Evolutionary conservation across 331 rosid genomes (phyloP).

Genomic region (Malus hybrid): DNA sequence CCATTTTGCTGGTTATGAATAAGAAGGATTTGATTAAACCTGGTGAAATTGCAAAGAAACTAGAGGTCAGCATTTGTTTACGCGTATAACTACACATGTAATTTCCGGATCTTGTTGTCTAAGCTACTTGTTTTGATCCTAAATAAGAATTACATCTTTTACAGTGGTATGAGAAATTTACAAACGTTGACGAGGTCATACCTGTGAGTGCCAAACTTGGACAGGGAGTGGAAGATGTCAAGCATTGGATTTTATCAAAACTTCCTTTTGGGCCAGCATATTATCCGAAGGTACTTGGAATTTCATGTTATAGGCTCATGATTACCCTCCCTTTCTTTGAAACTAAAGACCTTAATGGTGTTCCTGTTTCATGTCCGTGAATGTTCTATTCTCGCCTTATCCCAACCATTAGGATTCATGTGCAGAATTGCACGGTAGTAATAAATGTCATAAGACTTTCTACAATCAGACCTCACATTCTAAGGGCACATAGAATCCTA

Average conservation of each 20-base stretch:
- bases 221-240: constrained; percentile 88
- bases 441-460: not conserved
- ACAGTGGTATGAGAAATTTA: constrained; percentile 91
- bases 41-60: constrained; percentile 92
- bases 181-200: constrained; percentile 80
- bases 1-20: constrained; percentile 71
- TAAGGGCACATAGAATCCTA: not conserved
- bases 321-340: not conserved
- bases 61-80: constrained; percentile 59
- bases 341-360: not conserved
- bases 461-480: not conserved
- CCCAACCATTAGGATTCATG: not conserved
- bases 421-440: not conserved
- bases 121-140: not conserved
- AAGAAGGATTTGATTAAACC: constrained; percentile 93
- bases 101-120: not conserved
- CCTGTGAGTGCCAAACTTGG: constrained; percentile 98
- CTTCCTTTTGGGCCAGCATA: constrained; percentile 87
- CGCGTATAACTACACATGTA: not conserved
- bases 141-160: constrained; percentile 11
- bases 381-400: not conserved
- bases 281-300: constrained; percentile 73
- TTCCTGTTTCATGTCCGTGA: not conserved
- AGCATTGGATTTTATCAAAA: constrained; percentile 88
- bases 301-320: not conserved